Evolutionary conservation across 768 basidiomycete genomes (phyloP), one percentile per base, ranked within the genome.

Genomic region (Naganishia friedmannii): DNA sequence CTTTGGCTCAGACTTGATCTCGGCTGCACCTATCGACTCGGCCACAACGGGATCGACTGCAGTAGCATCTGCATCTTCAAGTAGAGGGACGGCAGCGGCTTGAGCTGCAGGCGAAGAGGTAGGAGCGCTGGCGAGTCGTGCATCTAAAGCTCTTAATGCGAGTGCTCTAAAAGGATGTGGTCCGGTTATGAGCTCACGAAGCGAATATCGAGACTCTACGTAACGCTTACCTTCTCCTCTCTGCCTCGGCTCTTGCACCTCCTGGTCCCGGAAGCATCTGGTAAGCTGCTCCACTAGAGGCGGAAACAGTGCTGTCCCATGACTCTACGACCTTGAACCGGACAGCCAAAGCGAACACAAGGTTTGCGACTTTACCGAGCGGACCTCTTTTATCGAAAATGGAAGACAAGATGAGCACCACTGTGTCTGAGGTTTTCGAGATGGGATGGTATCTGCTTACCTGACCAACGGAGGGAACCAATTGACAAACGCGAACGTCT

Each of bases 381-480:
- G 89, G 91, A 70, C 86, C 86, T 75, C 93, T 95, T 3, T 51
- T 51, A 74, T 46, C 3, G n/a, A 34, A 48, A 34, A 42, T 17
- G 31, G 31, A 48, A 46, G 42, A 53, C 15, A 37, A 29, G n/a
- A 34, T 60, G 21, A 68, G 65, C 39, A 12, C 17, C 13, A n/a
- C 2, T 53, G 48, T 15, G 17, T 28, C 23, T 34, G 54, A 29
- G 3, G 0, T 21, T 26, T 15, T 6, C 32, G 29, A 67, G 45
- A 21, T 28, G 15, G n/a, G 31, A 51, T 45, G 19, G 19, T 37
- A 63, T 51, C n/a, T 23, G 86, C 90, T 80, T 73, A 97, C 95
- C 96, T 91, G 73, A 93, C 82, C 78, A 94, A 87, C 19, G 94
- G 93, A 71, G 96, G 96, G 86, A 99, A 99, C 93, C 94, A 99